Evolutionary conservation across 2,329 filamentous ascomycete species (phyloP).

Genomic region (Aspergillus candidus): DNA sequence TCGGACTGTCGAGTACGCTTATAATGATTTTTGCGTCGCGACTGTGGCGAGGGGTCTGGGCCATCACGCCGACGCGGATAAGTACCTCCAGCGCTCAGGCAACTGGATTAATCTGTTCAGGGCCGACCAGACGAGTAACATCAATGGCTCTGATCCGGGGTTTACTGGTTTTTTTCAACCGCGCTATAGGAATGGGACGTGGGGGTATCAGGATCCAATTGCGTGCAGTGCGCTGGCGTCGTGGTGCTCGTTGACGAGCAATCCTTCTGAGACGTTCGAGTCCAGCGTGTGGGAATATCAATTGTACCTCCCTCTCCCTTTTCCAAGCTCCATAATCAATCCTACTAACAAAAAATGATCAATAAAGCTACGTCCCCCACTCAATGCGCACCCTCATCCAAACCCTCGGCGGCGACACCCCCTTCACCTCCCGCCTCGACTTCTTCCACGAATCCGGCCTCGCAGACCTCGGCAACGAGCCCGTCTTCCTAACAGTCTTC

Average conservation of each 20-base stretch:
- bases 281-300: constrained; percentile 34
- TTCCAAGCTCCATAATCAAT: constrained; percentile 34
- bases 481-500: constrained; percentile 58
- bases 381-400: constrained; percentile 50
- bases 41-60: constrained; percentile 56
- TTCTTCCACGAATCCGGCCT: constrained; percentile 59
- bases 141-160: constrained; percentile 55
- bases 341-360: constrained; percentile 45
- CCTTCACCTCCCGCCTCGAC: constrained; percentile 54
- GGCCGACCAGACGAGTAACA: constrained; percentile 51
- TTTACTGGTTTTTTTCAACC: constrained; percentile 70
- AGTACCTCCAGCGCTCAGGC: constrained; percentile 53
- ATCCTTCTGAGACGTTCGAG: constrained; percentile 28
- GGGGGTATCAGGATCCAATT: constrained; percentile 58
- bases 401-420: constrained; percentile 52
- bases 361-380: constrained; percentile 47
- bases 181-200: constrained; percentile 61
- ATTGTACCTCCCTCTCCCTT: constrained; percentile 51
- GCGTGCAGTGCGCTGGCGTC: constrained; percentile 53
- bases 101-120: constrained; percentile 68
- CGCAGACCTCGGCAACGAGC: constrained; percentile 61
- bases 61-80: constrained; percentile 49
- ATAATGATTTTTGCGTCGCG: constrained; percentile 65
- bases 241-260: constrained; percentile 31
- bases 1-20: constrained; percentile 68